These are phyloP conservation scores for Globisporangium iwayamae DNA, from an alignment of 352 stramenopile species.

Conservation along the genomic window DNA sequence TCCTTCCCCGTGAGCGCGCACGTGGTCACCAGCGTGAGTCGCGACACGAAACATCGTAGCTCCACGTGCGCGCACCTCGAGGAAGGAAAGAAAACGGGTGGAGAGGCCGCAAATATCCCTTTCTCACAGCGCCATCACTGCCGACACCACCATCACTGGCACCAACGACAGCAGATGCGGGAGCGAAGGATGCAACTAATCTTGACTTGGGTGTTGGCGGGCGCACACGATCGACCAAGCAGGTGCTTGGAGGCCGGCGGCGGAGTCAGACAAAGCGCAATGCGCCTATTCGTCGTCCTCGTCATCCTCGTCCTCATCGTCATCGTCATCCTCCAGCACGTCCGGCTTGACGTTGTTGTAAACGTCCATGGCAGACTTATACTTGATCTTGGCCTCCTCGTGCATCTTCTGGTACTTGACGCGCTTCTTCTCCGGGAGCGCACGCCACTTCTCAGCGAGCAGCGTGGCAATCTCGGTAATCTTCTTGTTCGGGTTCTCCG, in stretches of 20 bases:
- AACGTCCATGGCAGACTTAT: conserved; percentile 86
- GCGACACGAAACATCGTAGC: not conserved
- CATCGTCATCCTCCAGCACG: conserved; percentile 31
- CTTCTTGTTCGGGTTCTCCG: conserved; percentile 93
- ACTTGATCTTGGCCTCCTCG: conserved; percentile 81
- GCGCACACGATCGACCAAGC: not conserved
- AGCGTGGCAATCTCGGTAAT: conserved; percentile 91
- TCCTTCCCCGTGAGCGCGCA: not conserved
- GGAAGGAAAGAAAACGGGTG: conserved; percentile 3
- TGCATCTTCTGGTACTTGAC: conserved; percentile 87
- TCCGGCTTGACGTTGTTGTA: conserved; percentile 78
- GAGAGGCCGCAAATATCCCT: conserved; percentile 10
- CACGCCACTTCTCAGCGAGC: conserved; percentile 81
- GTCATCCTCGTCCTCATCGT: conserved; percentile 66
- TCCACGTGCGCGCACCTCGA: not conserved
- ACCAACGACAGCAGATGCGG: not conserved
- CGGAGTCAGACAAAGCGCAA: not conserved
- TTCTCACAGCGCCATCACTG: not conserved
- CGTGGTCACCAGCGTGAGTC: not conserved
- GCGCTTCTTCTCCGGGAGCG: conserved; percentile 91
- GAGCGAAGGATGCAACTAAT: conserved; percentile 19
- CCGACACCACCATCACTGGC: not conserved
- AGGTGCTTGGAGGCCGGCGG: not conserved
- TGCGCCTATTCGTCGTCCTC: conserved; percentile 62
- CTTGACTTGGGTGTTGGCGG: conserved; percentile 2